phyloP scores from a whole-genome alignment of 2,329 filamentous ascomycete genomes.

The Hymenoscyphus salicellus region DNA sequence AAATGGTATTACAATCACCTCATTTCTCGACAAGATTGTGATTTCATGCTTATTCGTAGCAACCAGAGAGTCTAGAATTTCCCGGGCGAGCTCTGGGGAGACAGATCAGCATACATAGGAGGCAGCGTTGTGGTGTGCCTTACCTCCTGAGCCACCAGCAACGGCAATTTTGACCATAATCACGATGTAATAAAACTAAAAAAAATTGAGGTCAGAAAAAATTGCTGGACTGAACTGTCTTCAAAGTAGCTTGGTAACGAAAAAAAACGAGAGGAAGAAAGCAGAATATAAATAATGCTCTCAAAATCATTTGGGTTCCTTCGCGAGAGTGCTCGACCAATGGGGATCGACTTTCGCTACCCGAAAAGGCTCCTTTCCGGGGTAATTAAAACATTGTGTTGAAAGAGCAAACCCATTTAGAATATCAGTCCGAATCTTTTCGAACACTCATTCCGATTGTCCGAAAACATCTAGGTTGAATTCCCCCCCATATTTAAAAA shows the following conservation, averaged over 20 bases:
- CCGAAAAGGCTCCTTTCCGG: conserved; percentile 9
- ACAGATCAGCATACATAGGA: not conserved
- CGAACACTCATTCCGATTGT: too few relatives aligned
- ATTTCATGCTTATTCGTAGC: conserved; percentile 50
- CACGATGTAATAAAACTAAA: too few relatives aligned
- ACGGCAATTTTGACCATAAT: conserved; percentile 46
- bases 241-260: not conserved
- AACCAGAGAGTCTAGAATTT: conserved; percentile 50
- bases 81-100: conserved; percentile 47
- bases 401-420: too few relatives aligned
- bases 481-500: too few relatives aligned
- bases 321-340: conserved; percentile 12
- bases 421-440: too few relatives aligned
- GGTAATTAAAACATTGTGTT: too few relatives aligned
- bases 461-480: too few relatives aligned
- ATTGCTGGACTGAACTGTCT: too few relatives aligned
- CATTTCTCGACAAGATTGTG: conserved; percentile 39
- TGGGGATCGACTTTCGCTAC: conserved; percentile 19
- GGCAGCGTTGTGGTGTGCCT: too few relatives aligned
- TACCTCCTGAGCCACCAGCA: conserved; percentile 45
- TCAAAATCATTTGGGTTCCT: not conserved
- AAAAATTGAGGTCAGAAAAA: too few relatives aligned
- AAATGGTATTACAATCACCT: too few relatives aligned
- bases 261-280: not conserved
- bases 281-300: not conserved